phyloP scores from a whole-genome alignment of 1,284 basidiomycete species.

The Xanthoconium separans region DNA sequence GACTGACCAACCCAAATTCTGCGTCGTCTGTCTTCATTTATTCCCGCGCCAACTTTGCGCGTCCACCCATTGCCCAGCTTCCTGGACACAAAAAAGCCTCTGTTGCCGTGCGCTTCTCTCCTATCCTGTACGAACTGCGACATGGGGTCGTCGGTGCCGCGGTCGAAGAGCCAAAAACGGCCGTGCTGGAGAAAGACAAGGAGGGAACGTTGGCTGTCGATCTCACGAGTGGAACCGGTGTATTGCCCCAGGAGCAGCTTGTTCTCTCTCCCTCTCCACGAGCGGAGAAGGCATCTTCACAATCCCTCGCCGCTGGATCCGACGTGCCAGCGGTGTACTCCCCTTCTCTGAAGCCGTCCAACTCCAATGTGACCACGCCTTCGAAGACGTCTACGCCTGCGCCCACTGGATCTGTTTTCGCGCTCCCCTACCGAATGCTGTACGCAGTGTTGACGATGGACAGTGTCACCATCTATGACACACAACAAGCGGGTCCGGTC shows the following conservation, averaged over 20 bases:
- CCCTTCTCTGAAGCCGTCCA: slow-evolving; percentile 50
- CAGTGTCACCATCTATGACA: slow-evolving; percentile 93
- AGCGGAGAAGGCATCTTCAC: slow-evolving; percentile 38
- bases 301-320: slow-evolving; percentile 22
- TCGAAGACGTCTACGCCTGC: slow-evolving; percentile 49
- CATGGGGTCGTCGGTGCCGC: slow-evolving; percentile 49
- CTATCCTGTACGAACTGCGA: slow-evolving; percentile 88
- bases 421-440: slow-evolving; percentile 90
- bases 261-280: slow-evolving; percentile 13
- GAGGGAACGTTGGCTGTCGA: slow-evolving; percentile 66
- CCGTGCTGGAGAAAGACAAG: slow-evolving; percentile 66
- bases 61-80: slow-evolving; percentile 89
- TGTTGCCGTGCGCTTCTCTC: slow-evolving; percentile 92
- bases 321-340: slow-evolving; percentile 42
- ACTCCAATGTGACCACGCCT: slow-evolving; percentile 47
- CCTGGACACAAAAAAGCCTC: slow-evolving; percentile 96
- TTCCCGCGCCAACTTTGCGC: slow-evolving; percentile 88
- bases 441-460: slow-evolving; percentile 98
- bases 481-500: slow-evolving; percentile 91
- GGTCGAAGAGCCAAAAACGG: slow-evolving; percentile 44
- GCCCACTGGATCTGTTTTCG: slow-evolving; percentile 66
- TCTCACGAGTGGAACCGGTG: slow-evolving; percentile 40
- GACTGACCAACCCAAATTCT: slow-evolving; percentile 33
- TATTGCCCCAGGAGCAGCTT: slow-evolving; percentile 11
- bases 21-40: slow-evolving; percentile 90